phyloP scores from a whole-genome alignment of 2,329 filamentous ascomycete genomes.

The Calonectria pseudoreteaudii region DNA sequence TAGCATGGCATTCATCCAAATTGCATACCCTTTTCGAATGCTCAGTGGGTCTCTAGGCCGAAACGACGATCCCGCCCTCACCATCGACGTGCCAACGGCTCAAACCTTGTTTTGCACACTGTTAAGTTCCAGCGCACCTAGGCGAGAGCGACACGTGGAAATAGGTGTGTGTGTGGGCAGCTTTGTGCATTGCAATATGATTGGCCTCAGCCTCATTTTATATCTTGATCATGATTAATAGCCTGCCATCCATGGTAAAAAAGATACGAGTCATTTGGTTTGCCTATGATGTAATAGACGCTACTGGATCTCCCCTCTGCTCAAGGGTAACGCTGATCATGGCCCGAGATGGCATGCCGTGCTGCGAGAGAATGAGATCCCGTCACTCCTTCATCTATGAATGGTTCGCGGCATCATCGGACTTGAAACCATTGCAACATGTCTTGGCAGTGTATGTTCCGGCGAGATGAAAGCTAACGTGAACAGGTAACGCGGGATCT shows the following conservation, averaged over 20 bases:
- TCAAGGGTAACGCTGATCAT: slow-evolving; percentile 32
- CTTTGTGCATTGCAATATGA: background rate
- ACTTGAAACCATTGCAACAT: background rate
- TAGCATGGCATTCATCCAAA: slow-evolving; percentile 16
- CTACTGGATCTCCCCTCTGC: slow-evolving; percentile 16
- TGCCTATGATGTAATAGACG: slow-evolving; percentile 9
- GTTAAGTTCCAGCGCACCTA: slow-evolving; percentile 16
- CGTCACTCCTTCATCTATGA: background rate
- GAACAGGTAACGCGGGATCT: slow-evolving; percentile 7
- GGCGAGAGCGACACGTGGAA: background rate
- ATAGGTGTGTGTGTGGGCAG: background rate
- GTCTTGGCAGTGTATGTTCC: background rate
- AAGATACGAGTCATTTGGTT: slow-evolving; percentile 10
- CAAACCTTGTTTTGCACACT: slow-evolving; percentile 25
- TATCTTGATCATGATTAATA: background rate
- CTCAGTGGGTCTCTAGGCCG: background rate
- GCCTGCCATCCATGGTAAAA: background rate
- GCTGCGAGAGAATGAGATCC: slow-evolving; percentile 14
- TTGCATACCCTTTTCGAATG: slow-evolving; percentile 25
- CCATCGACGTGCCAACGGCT: slow-evolving; percentile 5
- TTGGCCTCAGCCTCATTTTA: background rate
- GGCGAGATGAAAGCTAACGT: background rate
- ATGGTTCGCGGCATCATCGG: background rate
- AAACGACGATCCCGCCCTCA: slow-evolving; percentile 9
- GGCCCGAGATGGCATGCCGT: slow-evolving; percentile 33